Percentiles rank a stretch among this genome's conserved stretches.
Evolutionary conservation across 2,329 filamentous ascomycete species (phyloP).

Genomic region (Trichoderma brevicompactum): DNA sequence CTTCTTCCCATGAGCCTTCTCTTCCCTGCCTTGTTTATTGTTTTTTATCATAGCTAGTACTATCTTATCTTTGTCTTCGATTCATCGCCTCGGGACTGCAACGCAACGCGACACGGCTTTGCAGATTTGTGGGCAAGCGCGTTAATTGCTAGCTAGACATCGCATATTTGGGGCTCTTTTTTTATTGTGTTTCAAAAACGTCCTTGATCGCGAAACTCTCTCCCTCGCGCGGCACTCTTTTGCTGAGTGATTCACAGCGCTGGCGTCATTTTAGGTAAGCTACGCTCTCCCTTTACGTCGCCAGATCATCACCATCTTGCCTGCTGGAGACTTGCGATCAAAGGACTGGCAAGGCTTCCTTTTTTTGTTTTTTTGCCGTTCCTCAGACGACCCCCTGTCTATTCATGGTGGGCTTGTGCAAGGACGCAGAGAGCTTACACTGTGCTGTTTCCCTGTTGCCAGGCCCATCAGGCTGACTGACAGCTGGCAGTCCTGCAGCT

Average conservation of each 20-base stretch:
- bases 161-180: background rate
- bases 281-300: background rate
- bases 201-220: background rate
- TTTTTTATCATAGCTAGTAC: background rate
- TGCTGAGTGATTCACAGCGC: background rate
- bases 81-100: background rate
- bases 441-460: background rate
- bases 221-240: background rate
- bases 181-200: background rate
- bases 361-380: background rate
- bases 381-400: background rate
- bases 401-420: background rate
- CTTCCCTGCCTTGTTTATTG: background rate
- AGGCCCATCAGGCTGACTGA: slow-evolving; percentile 25
- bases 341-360: background rate
- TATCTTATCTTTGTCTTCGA: background rate
- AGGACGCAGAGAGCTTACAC: background rate
- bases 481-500: slow-evolving; percentile 13
- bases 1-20: background rate
- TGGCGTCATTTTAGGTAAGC: slow-evolving; percentile 21
- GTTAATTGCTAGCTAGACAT: background rate
- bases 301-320: slow-evolving; percentile 1
- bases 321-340: background rate
- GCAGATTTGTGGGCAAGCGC: background rate
- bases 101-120: background rate